phyloP scores from a whole-genome alignment of 768 basidiomycete species.

The Filobasidium wieringae region DNA sequence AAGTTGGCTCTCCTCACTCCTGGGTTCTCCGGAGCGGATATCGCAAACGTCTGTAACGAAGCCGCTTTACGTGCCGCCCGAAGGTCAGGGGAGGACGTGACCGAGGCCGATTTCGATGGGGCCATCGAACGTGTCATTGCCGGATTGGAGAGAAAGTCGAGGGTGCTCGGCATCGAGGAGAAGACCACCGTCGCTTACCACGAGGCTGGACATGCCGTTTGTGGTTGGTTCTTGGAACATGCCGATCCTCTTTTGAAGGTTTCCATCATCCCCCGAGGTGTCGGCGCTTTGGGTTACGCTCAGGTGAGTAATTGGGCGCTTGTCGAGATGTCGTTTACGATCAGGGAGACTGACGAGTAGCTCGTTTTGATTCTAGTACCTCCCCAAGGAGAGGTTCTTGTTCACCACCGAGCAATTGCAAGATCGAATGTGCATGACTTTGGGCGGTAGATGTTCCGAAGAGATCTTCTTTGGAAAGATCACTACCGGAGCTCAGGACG shows the following conservation, averaged over 20 bases:
- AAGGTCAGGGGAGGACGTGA: conserved; percentile 61
- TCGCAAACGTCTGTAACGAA: conserved; percentile 98
- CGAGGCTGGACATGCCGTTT: conserved; percentile 96
- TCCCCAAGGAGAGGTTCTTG: conserved; percentile 90
- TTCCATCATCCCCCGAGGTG: conserved; percentile 92
- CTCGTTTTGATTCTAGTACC: conserved; percentile 49
- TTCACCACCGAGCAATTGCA: conserved; percentile 87
- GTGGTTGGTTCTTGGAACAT: conserved; percentile 96
- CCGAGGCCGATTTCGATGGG: conserved; percentile 81
- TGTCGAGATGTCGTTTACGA: neutral
- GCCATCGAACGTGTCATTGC: conserved; percentile 98
- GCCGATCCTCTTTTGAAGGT: conserved; percentile 95
- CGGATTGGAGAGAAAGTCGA: conserved; percentile 87
- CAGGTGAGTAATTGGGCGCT: conserved; percentile 48
- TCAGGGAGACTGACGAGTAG: conserved; percentile 8
- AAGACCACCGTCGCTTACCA: conserved; percentile 99
- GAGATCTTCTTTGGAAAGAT: conserved; percentile 94
- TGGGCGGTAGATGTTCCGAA: conserved; percentile 94
- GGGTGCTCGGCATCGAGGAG: conserved; percentile 85
- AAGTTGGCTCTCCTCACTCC: conserved; percentile 94
- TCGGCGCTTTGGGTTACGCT: conserved; percentile 90
- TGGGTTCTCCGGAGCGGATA: conserved; percentile 96
- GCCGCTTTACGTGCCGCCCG: conserved; percentile 91
- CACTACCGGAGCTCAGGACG: conserved; percentile 96
- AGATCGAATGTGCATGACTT: conserved; percentile 95